Percentiles rank a stretch among this genome's conserved stretches.
phyloP scores from a whole-genome alignment of 768 basidiomycete species.

The Leccinellum rugosiceps region DNA sequence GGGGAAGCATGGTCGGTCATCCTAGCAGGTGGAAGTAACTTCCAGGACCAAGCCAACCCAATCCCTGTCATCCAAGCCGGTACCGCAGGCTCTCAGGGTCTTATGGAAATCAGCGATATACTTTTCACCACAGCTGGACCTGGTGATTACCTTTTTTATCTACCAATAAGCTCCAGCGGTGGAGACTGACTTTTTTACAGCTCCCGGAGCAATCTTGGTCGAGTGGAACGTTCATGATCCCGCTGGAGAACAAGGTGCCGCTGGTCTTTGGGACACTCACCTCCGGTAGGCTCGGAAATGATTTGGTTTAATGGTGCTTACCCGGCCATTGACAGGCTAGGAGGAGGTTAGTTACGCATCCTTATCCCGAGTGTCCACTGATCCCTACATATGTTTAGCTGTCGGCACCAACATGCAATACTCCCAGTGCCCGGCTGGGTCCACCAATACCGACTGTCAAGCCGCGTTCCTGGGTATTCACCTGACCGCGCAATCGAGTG shows the following conservation, averaged over 20 bases:
- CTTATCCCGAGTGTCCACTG: background rate
- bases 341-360: conserved; percentile 18
- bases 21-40: conserved; percentile 40
- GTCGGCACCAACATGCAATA: conserved; percentile 51
- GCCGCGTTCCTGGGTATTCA: conserved; percentile 68
- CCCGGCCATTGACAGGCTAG: conserved; percentile 15
- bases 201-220: conserved; percentile 46
- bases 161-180: background rate
- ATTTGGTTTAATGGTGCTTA: background rate
- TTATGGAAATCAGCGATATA: conserved; percentile 63
- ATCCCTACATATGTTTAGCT: conserved; percentile 29
- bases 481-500: conserved; percentile 48
- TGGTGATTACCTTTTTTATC: conserved; percentile 9
- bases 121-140: conserved; percentile 57
- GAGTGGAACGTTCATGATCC: conserved; percentile 64
- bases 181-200: conserved; percentile 6
- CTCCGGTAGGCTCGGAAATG: conserved; percentile 25
- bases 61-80: conserved; percentile 44
- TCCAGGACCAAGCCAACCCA: conserved; percentile 39
- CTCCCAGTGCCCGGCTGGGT: conserved; percentile 41
- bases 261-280: conserved; percentile 51
- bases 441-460: conserved; percentile 44
- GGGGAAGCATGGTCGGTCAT: conserved; percentile 53
- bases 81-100: conserved; percentile 42
- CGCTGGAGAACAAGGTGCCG: conserved; percentile 47